Conservation (phyloP, 176 grass and related monocot genomes). For the Zea luxurians region DNA sequence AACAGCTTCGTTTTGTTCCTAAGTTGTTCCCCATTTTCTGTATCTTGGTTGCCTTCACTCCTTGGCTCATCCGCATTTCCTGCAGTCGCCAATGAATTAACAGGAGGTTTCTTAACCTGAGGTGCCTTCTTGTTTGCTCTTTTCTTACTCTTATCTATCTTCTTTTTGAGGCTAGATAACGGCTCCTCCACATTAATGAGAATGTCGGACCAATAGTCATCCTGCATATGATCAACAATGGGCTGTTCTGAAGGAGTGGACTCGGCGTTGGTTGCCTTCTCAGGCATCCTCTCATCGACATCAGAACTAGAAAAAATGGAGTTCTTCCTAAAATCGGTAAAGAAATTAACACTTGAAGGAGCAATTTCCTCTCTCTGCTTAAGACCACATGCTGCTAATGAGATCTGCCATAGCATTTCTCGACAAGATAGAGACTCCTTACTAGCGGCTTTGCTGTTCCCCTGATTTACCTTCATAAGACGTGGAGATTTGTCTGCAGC, state of each 20-base stretch:
- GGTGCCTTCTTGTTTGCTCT: conserved; percentile 42
- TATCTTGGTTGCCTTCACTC: conserved; percentile 26
- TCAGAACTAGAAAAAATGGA: conserved; percentile 37
- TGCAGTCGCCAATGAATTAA: not conserved
- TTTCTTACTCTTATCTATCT: conserved; percentile 43
- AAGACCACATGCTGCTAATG: conserved; percentile 49
- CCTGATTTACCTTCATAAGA: conserved; percentile 29
- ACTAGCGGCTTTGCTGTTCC: conserved; percentile 36
- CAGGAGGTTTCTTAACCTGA: not conserved
- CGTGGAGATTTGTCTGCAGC: conserved; percentile 6
- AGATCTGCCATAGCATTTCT: conserved; percentile 69
- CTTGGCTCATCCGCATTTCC: conserved; percentile 26
- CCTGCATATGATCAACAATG: conserved; percentile 49
- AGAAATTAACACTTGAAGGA: conserved; percentile 47
- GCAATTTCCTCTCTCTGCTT: conserved; percentile 46
- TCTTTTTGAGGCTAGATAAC: conserved; percentile 44
- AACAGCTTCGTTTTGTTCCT: not conserved
- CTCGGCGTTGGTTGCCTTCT: conserved; percentile 31
- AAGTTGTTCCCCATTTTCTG: conserved; percentile 15
- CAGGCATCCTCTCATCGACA: conserved; percentile 28
- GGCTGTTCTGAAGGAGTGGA: conserved; percentile 33
- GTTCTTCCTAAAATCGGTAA: conserved; percentile 51
- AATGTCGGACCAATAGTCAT: conserved; percentile 72
- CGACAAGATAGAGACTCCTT: conserved; percentile 42
- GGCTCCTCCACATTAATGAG: conserved; percentile 58